Evolutionary conservation across 2,329 filamentous ascomycete genomes (phyloP).

Genomic region (Calonectria montana): DNA sequence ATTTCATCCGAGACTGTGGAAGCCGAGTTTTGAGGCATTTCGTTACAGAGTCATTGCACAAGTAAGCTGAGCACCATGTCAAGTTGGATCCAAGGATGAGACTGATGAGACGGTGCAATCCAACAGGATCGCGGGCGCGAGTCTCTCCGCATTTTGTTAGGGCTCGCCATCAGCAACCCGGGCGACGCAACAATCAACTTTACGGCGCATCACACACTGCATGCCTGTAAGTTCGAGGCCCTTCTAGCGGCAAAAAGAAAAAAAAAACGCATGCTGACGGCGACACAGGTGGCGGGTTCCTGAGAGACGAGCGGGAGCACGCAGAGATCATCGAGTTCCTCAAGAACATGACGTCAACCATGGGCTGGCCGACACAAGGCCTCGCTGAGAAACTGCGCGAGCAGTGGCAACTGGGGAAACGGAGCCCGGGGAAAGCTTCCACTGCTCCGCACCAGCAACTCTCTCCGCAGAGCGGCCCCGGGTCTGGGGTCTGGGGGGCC

Average conservation of each 20-base stretch:
- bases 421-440: slow-evolving; percentile 13
- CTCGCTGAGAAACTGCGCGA: slow-evolving; percentile 23
- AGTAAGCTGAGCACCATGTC: slow-evolving; percentile 15
- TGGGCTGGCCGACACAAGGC: slow-evolving; percentile 31
- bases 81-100: neutral
- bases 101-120: neutral
- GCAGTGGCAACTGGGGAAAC: slow-evolving; percentile 25
- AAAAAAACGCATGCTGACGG: neutral
- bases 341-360: slow-evolving; percentile 24
- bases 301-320: slow-evolving; percentile 26
- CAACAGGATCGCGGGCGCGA: slow-evolving; percentile 34
- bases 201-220: slow-evolving; percentile 41
- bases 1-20: slow-evolving; percentile 49
- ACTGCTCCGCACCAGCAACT: slow-evolving; percentile 22
- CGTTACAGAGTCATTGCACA: slow-evolving; percentile 31
- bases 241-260: neutral
- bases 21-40: slow-evolving; percentile 39
- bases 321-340: slow-evolving; percentile 27
- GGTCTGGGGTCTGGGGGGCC: slow-evolving; percentile 18
- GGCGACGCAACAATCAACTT: slow-evolving; percentile 38
- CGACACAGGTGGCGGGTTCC: slow-evolving; percentile 26
- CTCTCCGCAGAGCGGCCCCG: slow-evolving; percentile 9
- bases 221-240: slow-evolving; percentile 36
- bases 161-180: slow-evolving; percentile 42
- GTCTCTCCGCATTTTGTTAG: slow-evolving; percentile 38